Evolutionary conservation across 2,329 filamentous ascomycete species (phyloP), one percentile per base, ranked within the genome.

Genomic region (Aspergillus pseudoglaucus): DNA sequence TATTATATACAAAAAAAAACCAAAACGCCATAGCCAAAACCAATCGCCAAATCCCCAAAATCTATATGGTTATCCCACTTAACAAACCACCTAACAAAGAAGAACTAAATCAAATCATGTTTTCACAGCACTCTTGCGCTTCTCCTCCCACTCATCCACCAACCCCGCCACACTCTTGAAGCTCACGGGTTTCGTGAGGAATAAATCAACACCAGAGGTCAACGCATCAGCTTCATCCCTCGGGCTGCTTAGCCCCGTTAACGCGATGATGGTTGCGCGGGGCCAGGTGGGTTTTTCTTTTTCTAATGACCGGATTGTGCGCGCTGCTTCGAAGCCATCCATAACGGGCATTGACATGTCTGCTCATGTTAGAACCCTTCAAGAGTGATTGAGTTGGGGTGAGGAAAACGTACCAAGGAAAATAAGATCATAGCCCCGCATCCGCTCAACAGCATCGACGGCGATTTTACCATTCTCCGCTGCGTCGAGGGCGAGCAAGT

Each of bases 321-420:
- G 66, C 4, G 73, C 73, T 2, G 73, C 70, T 53, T 73, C 68
- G 42, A 75, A 73, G 1, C 73, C 73, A 52, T 74, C 69, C 70
- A 75, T 73, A 4, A 74, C 66, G 0, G 73, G 73, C 72, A 75
- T 75, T 2, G 67, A 69, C 32, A 75, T 72, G 43, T 75, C 69
- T 63, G 33, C 22, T 27, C 4, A 35, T 6, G 39, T 15, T 41
- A 30, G 27, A 14, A 43, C 14, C 5, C 12, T 15, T 9, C 12
- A 25, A 1, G 20, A 47, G 20, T 46, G 25, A 20, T 6, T 30
- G 22, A 12, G n/a, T 23, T 5, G 9, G n/a, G 44, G 10, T 14
- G 41, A 7, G 4, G 2, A 22, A 22, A 3, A 52, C 58, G 47
- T 42, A 63, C 60, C 65, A 72, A 75, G 75, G 51, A 75, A 73